Evolutionary conservation across 306 rosid genomes (phyloP).

Genomic region (Sicyos baderoa): DNA sequence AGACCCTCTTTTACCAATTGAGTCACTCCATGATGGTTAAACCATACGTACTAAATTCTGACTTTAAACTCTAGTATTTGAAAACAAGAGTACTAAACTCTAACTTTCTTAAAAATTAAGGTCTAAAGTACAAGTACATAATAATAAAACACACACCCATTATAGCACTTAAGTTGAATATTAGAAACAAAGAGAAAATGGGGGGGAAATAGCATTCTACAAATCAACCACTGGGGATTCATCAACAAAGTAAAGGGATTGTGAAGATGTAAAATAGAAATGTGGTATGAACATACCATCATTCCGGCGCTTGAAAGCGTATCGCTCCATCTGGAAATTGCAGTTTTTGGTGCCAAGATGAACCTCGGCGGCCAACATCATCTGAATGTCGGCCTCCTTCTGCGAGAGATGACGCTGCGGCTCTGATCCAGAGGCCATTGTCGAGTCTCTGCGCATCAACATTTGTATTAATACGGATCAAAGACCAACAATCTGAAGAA

Average conservation of each 20-base stretch:
- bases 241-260: background rate
- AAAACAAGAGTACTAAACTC: too few species aligned
- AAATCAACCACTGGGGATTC: slow-evolving; percentile 8
- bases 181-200: too few species aligned
- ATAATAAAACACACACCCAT: background rate
- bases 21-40: too few species aligned
- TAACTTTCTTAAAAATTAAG: background rate
- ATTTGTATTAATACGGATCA: background rate
- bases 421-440: slow-evolving; percentile 39
- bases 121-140: background rate
- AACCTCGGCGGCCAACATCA: slow-evolving; percentile 78
- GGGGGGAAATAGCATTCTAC: too few species aligned
- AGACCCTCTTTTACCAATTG: too few species aligned
- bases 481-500: background rate
- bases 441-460: background rate
- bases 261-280: background rate
- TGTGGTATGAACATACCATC: slow-evolving; percentile 35
- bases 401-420: slow-evolving; percentile 61
- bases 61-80: too few species aligned
- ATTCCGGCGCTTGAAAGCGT: slow-evolving; percentile 73
- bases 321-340: slow-evolving; percentile 75
- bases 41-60: too few species aligned
- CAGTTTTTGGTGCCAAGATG: slow-evolving; percentile 83
- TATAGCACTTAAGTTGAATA: too few species aligned
- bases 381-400: slow-evolving; percentile 69